Evolutionary conservation across 345 rosid species (phyloP), one percentile per base, ranked within the genome.

Genomic region (Eucalyptus pauciflora): DNA sequence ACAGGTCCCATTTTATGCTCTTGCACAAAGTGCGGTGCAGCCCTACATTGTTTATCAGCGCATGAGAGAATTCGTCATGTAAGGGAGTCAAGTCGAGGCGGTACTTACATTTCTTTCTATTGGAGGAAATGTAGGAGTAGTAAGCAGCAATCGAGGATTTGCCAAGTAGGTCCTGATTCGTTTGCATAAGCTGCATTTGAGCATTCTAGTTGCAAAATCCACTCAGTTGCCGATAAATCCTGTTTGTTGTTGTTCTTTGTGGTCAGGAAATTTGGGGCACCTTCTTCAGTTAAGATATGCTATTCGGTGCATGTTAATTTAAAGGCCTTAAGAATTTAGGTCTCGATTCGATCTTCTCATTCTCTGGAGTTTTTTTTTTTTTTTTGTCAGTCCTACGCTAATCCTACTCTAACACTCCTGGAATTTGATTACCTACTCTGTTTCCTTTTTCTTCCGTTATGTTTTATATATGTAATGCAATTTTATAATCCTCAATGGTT

Each of bases 281-380:
- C 81, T 71, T 71, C 1, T 18, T 62, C 43, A 71, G 10, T 71
- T 71, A 20, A 71, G 81, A 33, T 37, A 1, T 71, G 81, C 25
- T 71, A 71, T 6, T 71, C 0, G 81, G 81, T 33, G 13, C 13
- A 2, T 71, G 81, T 18, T 0, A 51, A 51, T 51, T 51, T 0
- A 33, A 37, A 37, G 45, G 81, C 46, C 46, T 71, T 37, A 10
- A 33, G 7, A 71, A 18, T 33, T 71, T 33, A 71, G 7, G 81
- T 71, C 13, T 71, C 25, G 0, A 33, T 18, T 71, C 45, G 2
- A 71, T 33, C 81, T 5, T 71, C 46, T 71, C 45, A 71, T 71
- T 71, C 0, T 8, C 46, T 20, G 3, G 81, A 33, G 27, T 18
- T 71, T 33, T 2, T 33, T 33, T 33, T 33, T n/a, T 33, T 33